Conservation (phyloP, 2,329 filamentous ascomycete genomes). For the Sarocladiaceae sp. region DNA sequence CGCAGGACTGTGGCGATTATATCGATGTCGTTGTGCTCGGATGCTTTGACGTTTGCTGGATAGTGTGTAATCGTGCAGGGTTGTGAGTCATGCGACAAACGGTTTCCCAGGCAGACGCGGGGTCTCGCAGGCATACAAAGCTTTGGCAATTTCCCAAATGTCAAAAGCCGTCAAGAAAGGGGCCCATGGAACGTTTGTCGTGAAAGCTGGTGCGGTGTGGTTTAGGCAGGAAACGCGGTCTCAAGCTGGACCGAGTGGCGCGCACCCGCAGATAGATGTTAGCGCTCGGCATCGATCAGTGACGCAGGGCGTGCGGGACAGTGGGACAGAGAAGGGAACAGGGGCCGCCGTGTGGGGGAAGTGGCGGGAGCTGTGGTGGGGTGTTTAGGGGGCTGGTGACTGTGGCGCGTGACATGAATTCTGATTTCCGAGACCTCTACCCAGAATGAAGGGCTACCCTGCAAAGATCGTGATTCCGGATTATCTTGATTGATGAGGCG, state of each 20-base stretch:
- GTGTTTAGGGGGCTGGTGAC: constrained; percentile 3
- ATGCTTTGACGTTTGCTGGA: neutral
- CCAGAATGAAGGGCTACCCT: neutral
- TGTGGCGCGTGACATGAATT: constrained; percentile 5
- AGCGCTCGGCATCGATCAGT: constrained; percentile 3
- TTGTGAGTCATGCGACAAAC: neutral
- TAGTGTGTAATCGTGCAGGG: neutral
- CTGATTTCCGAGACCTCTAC: neutral
- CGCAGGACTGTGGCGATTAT: neutral
- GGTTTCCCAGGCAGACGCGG: neutral
- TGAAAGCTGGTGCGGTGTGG: neutral
- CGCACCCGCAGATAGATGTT: neutral
- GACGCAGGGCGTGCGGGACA: constrained; percentile 8
- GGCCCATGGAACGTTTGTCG: neutral
- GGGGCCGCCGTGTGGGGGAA: neutral
- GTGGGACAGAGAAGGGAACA: neutral
- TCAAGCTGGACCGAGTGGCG: neutral
- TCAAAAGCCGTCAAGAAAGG: neutral
- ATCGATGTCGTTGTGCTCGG: neutral
- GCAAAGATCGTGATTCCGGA: too few species aligned
- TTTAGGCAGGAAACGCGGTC: constrained; percentile 5
- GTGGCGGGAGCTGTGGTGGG: constrained; percentile 7
- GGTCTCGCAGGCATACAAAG: neutral
- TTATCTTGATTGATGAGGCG: too few species aligned
- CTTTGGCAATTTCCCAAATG: too few species aligned